Evolutionary conservation across 2,329 filamentous ascomycete genomes (phyloP).

Genomic region (Chaetomiaceae sp.): DNA sequence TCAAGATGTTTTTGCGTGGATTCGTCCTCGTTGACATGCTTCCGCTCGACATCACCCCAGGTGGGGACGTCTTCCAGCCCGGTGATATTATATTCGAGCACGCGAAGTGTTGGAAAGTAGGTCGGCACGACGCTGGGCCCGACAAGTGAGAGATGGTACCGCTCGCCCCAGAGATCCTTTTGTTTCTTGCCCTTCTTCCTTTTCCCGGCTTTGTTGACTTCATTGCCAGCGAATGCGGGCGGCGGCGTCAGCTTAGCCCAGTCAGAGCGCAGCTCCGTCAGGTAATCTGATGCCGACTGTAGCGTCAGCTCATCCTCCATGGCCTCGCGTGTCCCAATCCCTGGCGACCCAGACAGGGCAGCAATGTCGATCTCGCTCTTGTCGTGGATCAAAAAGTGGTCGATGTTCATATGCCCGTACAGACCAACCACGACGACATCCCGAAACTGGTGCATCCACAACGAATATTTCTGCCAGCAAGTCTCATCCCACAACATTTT

Average conservation of each 20-base stretch:
- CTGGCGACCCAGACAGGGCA: constrained; percentile 32
- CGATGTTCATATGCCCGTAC: constrained; percentile 97
- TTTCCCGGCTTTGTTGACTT: constrained; percentile 34
- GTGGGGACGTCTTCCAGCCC: constrained; percentile 58
- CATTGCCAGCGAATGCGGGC: constrained; percentile 18
- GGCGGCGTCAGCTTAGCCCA: constrained; percentile 72
- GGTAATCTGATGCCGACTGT: constrained; percentile 70
- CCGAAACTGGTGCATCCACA: constrained; percentile 86
- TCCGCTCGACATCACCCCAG: constrained; percentile 40
- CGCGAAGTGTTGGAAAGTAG: constrained; percentile 81
- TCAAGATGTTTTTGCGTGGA: constrained; percentile 25
- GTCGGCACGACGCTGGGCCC: constrained; percentile 88
- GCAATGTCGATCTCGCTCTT: constrained; percentile 67
- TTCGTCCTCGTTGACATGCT: constrained; percentile 8
- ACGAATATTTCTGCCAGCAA: constrained; percentile 95
- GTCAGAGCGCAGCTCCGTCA: constrained; percentile 68
- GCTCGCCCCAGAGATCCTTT: constrained; percentile 76
- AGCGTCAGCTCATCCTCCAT: constrained; percentile 55
- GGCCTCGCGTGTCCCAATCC: constrained; percentile 31
- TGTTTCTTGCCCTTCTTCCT: constrained; percentile 41
- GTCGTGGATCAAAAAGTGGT: constrained; percentile 93
- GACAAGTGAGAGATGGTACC: constrained; percentile 77
- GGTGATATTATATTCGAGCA: constrained; percentile 90
- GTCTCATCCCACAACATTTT: constrained; percentile 94
- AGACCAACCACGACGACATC: constrained; percentile 77